phyloP scores from a whole-genome alignment of 2,329 filamentous ascomycete genomes.

The Hypocrella siamensis region DNA sequence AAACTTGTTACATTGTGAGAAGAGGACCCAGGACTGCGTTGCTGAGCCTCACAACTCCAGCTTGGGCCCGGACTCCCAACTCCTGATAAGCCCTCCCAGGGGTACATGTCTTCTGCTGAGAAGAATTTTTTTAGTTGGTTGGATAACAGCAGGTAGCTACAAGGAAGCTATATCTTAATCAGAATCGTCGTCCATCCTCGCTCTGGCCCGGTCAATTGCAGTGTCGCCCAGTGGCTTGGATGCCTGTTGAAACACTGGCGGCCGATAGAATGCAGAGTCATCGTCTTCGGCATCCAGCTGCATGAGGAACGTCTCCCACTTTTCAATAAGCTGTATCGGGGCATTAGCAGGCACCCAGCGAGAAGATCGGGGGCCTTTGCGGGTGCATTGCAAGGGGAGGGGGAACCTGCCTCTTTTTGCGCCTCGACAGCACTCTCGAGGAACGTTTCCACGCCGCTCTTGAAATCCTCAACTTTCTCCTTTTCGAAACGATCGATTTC shows the following conservation, averaged over 20 bases:
- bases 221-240: constrained; percentile 38
- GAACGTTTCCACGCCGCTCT: constrained; percentile 94
- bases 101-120: too few relatives aligned
- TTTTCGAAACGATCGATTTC: constrained; percentile 90
- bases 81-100: too few relatives aligned
- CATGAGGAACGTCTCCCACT: constrained; percentile 97
- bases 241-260: constrained; percentile 37
- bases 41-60: too few relatives aligned
- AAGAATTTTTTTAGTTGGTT: too few relatives aligned
- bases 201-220: constrained; percentile 43
- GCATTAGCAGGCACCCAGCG: not conserved
- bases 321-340: constrained; percentile 47
- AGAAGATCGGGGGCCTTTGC: too few relatives aligned
- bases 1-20: too few relatives aligned
- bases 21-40: too few relatives aligned
- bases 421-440: constrained; percentile 93
- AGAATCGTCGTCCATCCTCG: constrained; percentile 40
- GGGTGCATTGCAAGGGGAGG: too few relatives aligned
- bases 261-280: constrained; percentile 50
- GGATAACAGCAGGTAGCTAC: too few relatives aligned
- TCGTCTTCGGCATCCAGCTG: constrained; percentile 92
- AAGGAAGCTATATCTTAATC: constrained; percentile 30
- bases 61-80: too few relatives aligned
- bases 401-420: constrained; percentile 76
- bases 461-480: constrained; percentile 98